These are phyloP conservation scores for Myxozyma sirexii DNA, from an alignment of 805 yeast species.

Conservation along the genomic window DNA sequence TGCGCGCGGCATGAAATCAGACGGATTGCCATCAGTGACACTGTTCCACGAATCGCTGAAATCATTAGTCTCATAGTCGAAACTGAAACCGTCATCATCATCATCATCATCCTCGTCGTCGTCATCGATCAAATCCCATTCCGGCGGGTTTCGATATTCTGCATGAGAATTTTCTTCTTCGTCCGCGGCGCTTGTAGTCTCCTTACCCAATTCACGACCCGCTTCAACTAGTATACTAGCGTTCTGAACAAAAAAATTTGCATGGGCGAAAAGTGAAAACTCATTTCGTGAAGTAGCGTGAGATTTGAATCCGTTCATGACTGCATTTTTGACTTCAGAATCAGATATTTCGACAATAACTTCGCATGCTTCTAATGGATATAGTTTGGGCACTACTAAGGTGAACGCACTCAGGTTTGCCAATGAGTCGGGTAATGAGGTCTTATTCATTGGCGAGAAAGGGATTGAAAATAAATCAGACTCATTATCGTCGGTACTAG, in stretches of 20 bases:
- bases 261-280: conserved; percentile 32
- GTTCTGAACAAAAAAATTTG: conserved; percentile 32
- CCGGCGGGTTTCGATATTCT: conserved; percentile 25
- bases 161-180: not conserved
- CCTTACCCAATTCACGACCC: not conserved
- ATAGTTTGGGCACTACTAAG: conserved; percentile 32
- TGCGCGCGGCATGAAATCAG: not conserved
- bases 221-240: conserved; percentile 1
- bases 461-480: conserved; percentile 20
- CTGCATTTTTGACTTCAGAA: conserved; percentile 4
- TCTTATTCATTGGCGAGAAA: conserved; percentile 2
- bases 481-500: conserved; percentile 10
- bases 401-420: not conserved
- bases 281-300: conserved; percentile 14
- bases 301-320: conserved; percentile 26
- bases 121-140: conserved; percentile 33
- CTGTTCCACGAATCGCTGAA: conserved; percentile 41
- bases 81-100: conserved; percentile 29
- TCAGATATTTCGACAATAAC: conserved; percentile 9
- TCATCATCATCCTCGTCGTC: conserved; percentile 29
- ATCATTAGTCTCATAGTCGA: conserved; percentile 36
- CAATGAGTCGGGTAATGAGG: conserved; percentile 1
- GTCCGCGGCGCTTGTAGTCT: not conserved
- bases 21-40: conserved; percentile 18
- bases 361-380: conserved; percentile 30